phyloP scores from a whole-genome alignment of 139 green algal species.

The Coelastrella sp. region DNA sequence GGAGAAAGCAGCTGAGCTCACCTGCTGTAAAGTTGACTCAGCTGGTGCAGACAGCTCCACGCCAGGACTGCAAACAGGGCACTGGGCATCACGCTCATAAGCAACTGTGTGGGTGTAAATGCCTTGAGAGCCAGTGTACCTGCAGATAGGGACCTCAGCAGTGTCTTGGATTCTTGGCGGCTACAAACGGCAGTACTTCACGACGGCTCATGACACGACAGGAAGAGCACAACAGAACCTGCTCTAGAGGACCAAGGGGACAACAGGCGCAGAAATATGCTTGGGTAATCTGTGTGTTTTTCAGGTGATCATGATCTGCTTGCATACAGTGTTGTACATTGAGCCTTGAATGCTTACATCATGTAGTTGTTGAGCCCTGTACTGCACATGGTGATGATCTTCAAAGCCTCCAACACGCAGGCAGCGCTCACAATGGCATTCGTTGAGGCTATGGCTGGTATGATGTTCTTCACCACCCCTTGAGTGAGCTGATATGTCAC shows the following conservation, averaged over 20 bases:
- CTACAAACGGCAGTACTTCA: background rate
- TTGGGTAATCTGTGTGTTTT: too few relatives aligned
- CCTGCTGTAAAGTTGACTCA: conserved; percentile 77
- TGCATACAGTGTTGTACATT: too few relatives aligned
- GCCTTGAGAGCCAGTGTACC: conserved; percentile 87
- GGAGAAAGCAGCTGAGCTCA: conserved; percentile 38
- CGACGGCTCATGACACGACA: too few relatives aligned
- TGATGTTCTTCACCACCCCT: conserved; percentile 99
- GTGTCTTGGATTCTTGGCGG: background rate
- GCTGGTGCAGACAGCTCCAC: conserved; percentile 76
- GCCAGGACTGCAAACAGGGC: conserved; percentile 90
- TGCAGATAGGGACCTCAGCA: background rate
- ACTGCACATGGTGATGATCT: conserved; percentile 93
- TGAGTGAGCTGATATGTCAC: conserved; percentile 91
- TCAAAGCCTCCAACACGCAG: conserved; percentile 96
- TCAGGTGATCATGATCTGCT: too few relatives aligned
- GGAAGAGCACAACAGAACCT: too few relatives aligned
- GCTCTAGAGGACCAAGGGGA: too few relatives aligned
- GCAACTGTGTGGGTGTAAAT: conserved; percentile 95
- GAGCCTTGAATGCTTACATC: conserved; percentile 90
- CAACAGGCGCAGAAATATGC: too few relatives aligned
- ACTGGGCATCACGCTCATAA: conserved; percentile 91
- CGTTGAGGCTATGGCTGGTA: conserved; percentile 98
- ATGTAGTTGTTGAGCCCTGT: conserved; percentile 96
- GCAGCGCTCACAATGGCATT: conserved; percentile 96